Percentiles rank a stretch among this genome's conserved stretches.
phyloP scores from a whole-genome alignment of 2,329 filamentous ascomycete genomes.

The Epichloe baconii region DNA sequence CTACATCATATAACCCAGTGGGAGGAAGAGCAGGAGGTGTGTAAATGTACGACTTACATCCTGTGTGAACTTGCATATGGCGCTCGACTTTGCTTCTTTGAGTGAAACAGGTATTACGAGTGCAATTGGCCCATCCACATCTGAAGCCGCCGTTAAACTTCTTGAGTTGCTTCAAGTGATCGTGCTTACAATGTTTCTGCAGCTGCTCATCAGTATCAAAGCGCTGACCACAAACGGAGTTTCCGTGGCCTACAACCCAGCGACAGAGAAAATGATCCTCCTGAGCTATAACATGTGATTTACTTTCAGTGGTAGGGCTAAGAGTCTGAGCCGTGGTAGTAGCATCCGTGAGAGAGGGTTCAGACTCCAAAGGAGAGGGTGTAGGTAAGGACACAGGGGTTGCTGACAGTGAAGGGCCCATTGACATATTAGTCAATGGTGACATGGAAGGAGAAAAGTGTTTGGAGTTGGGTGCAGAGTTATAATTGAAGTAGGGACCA shows the following conservation, averaged over 20 bases:
- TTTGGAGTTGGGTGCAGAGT: conserved; percentile 1
- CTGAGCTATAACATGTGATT: conserved; percentile 8
- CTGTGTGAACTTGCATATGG: conserved; percentile 53
- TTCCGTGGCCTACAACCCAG: conserved; percentile 16
- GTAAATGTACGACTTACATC: conserved; percentile 32
- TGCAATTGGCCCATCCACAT: conserved; percentile 46
- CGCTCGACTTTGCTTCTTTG: conserved; percentile 51
- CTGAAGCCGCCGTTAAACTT: conserved; percentile 33
- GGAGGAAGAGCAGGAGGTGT: too few relatives aligned
- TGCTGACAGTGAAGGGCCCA: conserved; percentile 12
- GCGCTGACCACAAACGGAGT: conserved; percentile 17
- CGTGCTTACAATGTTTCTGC: conserved; percentile 39
- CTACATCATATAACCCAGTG: background rate
- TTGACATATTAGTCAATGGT: conserved; percentile 13
- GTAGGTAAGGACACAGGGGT: conserved; percentile 7
- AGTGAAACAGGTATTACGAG: conserved; percentile 38
- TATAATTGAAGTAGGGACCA: conserved; percentile 3
- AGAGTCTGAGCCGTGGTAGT: background rate
- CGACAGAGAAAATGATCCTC: conserved; percentile 19
- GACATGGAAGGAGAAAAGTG: conserved; percentile 12
- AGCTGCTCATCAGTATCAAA: conserved; percentile 35
- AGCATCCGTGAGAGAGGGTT: conserved; percentile 5
- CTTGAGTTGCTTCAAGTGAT: conserved; percentile 33
- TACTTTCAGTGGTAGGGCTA: conserved; percentile 1
- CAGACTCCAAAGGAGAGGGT: conserved; percentile 14